Conservation (phyloP, 805 yeast species). For the Grigorovia jiainica region DNA sequence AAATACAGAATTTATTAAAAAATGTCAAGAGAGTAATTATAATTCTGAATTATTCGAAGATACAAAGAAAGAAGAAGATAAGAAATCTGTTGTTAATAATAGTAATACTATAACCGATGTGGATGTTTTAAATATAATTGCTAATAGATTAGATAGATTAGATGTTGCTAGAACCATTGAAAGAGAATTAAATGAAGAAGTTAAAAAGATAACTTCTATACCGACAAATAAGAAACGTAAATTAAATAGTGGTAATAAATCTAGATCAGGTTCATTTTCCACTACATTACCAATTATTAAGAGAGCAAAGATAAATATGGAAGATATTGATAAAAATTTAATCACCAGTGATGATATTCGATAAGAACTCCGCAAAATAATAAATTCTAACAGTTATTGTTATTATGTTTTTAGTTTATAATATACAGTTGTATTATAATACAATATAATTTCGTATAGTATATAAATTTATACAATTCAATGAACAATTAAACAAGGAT, state of each 20-base stretch:
- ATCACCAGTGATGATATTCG: neutral
- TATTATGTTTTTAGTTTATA: no score
- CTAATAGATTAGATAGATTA: constrained; percentile 16
- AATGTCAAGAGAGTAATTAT: constrained; percentile 14
- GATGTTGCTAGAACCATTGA: constrained; percentile 25
- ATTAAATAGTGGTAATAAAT: constrained; percentile 1
- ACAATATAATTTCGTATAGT: no score
- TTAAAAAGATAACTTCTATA: neutral
- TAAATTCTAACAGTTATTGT: no score
- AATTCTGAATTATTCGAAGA: constrained; percentile 3
- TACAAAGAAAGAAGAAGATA: constrained; percentile 4
- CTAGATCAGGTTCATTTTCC: neutral
- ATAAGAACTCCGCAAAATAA: no score
- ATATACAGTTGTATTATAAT: no score
- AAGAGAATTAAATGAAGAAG: constrained; percentile 17
- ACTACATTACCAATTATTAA: neutral
- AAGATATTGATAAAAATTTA: neutral
- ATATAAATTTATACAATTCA: no score
- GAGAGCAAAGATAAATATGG: neutral
- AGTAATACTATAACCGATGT: constrained; percentile 18
- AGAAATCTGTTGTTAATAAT: neutral
- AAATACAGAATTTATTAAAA: constrained; percentile 60
- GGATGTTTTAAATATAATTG: constrained; percentile 25
- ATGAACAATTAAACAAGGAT: neutral
- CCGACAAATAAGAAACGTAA: constrained; percentile 6